Conservation (phyloP, 2,329 filamentous ascomycete genomes). For the Amesomyces nigricolor region DNA sequence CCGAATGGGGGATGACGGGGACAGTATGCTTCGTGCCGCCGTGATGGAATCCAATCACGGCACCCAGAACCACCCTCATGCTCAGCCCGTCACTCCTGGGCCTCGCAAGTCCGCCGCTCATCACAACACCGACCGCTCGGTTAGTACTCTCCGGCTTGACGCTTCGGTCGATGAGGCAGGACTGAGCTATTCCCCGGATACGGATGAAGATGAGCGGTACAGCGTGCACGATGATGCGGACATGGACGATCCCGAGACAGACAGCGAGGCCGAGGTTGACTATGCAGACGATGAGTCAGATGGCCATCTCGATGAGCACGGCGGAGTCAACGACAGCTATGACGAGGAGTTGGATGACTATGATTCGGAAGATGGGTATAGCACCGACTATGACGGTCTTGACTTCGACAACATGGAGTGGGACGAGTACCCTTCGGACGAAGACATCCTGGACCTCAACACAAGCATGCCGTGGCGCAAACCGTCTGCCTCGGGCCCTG, state of each 20-base stretch:
- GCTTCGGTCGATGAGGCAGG: too few relatives aligned
- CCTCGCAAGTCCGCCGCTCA: background rate
- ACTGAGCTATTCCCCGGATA: background rate
- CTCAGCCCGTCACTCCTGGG: background rate
- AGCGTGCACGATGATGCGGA: background rate
- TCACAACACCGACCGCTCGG: too few relatives aligned
- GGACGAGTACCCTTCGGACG: slow-evolving; percentile 5
- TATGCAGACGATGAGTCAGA: background rate
- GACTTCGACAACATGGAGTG: background rate
- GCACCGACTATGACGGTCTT: background rate
- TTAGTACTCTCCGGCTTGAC: too few relatives aligned
- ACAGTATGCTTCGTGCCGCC: background rate
- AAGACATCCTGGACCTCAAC: background rate
- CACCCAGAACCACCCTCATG: background rate
- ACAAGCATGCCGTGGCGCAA: background rate
- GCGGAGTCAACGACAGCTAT: background rate
- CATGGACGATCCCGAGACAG: background rate
- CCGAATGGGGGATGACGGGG: background rate
- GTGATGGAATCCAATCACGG: background rate
- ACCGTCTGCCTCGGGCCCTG: slow-evolving; percentile 7
- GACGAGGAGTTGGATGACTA: slow-evolving; percentile 6
- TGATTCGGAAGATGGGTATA: slow-evolving; percentile 11
- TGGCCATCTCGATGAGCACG: background rate
- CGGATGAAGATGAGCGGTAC: background rate
- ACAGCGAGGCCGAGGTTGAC: background rate